Evolutionary conservation across 345 rosid species (phyloP), one percentile per base, ranked within the genome.

Genomic region (Capsella bursapastoris): DNA sequence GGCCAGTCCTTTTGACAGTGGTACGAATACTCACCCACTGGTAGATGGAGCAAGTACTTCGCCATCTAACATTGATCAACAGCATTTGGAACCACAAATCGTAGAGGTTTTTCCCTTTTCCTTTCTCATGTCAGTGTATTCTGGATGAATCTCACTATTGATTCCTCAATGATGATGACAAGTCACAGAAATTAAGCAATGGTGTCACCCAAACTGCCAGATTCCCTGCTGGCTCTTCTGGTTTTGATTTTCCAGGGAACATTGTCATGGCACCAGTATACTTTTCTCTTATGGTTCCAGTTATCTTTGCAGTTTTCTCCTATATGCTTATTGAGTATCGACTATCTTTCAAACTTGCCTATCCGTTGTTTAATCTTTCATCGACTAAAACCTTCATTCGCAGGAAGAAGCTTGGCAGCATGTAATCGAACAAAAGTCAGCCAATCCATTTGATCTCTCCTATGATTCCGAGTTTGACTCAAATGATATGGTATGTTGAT

Each of bases 371-470:
- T 66, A 41, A 64, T 57, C 1, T 22, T 45, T 52, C 28, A 55
- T 75, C 16, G 49, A 51, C 66, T 25, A 16, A 18, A 48, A 28
- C 69, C 52, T 70, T 29, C 32, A 59, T 71, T 68, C 38, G 28
- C 86, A 91, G 97, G 90, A 68, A 73, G 85, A 83, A 50, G 57
- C 73, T 59, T 77, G 82, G 59, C 48, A 77, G 28, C 85, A 73
- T 45, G 62, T 75, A 64, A 61, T 78, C 44, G 80, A 78, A 59
- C 79, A 43, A 52, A 89, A 81, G 82, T 90, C 99, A 81, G 86
- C 72, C 67, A 95, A 95, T 61, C 99, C 99, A 15, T 95, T 95
- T 86, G 99, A 95, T 85, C 78, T 95, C 68, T 91, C 97, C 35
- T 90, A 73, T 79, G 93, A 89, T 76, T 77, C 88, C 44, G 89